These are phyloP conservation scores for Clavulina sp. DNA, from an alignment of 768 basidiomycete species.

Conservation along the genomic window DNA sequence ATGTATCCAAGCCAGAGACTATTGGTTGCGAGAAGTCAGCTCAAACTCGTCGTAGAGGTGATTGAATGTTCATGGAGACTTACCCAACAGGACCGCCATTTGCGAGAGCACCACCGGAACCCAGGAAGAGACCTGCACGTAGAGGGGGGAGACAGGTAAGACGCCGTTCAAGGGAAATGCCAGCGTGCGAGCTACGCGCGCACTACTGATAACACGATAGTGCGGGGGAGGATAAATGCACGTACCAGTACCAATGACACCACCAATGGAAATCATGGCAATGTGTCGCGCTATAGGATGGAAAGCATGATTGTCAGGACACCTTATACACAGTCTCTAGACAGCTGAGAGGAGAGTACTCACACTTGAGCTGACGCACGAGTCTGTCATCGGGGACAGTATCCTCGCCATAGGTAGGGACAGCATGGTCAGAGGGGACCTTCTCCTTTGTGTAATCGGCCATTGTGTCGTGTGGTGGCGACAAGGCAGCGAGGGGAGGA, in stretches of 20 bases:
- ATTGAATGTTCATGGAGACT: not conserved
- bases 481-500: not conserved
- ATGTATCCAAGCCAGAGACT: conserved; percentile 2
- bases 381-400: not conserved
- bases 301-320: too few relatives aligned
- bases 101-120: not conserved
- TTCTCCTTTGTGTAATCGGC: not conserved
- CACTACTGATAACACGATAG: too few relatives aligned
- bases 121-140: conserved; percentile 4
- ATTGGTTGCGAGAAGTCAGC: not conserved
- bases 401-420: not conserved
- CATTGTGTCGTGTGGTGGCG: not conserved
- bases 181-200: too few relatives aligned
- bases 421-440: not conserved
- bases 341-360: not conserved
- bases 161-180: too few relatives aligned
- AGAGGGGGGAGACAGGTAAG: too few relatives aligned
- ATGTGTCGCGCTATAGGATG: not conserved
- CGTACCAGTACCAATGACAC: conserved; percentile 4
- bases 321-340: not conserved
- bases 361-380: not conserved
- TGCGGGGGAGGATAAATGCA: too few relatives aligned
- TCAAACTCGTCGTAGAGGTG: too few relatives aligned
- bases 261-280: conserved; percentile 2
- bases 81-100: conserved; percentile 1